Evolutionary conservation across 1,139 yeast species (phyloP).

Genomic region (Lodderomyces pseudojiufengensis): DNA sequence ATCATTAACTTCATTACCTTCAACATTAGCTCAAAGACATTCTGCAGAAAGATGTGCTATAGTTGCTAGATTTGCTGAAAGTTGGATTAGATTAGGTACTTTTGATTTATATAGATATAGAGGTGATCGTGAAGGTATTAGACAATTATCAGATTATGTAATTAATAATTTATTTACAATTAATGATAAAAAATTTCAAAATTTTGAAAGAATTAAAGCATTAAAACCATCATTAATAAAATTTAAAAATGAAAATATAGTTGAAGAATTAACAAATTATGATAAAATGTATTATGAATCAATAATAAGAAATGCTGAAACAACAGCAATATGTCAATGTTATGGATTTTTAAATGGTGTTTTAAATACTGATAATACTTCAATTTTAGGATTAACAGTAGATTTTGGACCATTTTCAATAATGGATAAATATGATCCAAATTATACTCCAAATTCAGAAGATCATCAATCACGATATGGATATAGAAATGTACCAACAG

Average conservation of each 20-base stretch:
- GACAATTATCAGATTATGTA: constrained; percentile 67
- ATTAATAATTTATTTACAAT: constrained; percentile 59
- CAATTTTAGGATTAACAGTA: constrained; percentile 78
- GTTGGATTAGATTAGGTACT: constrained; percentile 88
- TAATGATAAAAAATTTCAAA: constrained; percentile 32
- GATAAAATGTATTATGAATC: constrained; percentile 71
- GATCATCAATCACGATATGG: constrained; percentile 72
- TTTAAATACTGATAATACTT: constrained; percentile 89
- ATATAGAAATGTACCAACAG: constrained; percentile 75
- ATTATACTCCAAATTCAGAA: constrained; percentile 86
- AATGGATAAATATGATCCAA: constrained; percentile 77
- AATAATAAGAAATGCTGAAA: constrained; percentile 65
- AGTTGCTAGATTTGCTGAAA: constrained; percentile 77
- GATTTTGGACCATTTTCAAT: constrained; percentile 96
- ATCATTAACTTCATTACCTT: constrained; percentile 66
- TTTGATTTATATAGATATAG: constrained; percentile 81
- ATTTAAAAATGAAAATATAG: constrained; percentile 5
- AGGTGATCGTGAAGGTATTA: constrained; percentile 61
- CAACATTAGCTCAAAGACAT: constrained; percentile 71
- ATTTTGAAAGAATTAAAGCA: constrained; percentile 20
- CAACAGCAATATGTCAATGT: constrained; percentile 84
- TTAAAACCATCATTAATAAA: constrained; percentile 19
- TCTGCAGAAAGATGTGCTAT: constrained; percentile 79
- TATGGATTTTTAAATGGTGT: constrained; percentile 95
- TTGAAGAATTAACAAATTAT: constrained; percentile 55